Conservation (phyloP, 257 asterid genomes). For the Nicotiana otophora region DNA sequence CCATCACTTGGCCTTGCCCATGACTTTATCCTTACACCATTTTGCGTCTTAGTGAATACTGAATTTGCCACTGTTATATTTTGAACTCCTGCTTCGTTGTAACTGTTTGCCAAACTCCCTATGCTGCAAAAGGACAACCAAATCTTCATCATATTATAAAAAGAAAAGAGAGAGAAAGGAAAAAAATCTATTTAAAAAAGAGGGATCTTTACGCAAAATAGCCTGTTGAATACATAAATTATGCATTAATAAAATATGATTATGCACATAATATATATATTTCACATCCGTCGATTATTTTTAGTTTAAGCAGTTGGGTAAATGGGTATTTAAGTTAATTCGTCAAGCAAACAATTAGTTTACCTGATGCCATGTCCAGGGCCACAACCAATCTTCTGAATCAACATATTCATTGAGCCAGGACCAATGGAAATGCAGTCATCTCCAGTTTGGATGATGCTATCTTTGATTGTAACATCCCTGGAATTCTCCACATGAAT, state of each 20-base stretch:
- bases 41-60: conserved; percentile 1
- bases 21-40: conserved; percentile 1
- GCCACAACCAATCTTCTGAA: conserved; percentile 8
- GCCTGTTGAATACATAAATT: too few relatives aligned
- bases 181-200: too few relatives aligned
- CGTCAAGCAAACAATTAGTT: too few relatives aligned
- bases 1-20: conserved; percentile 7
- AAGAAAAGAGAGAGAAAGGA: too few relatives aligned
- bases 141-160: too few relatives aligned
- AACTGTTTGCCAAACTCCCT: not conserved
- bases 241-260: too few relatives aligned
- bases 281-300: too few relatives aligned
- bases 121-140: not conserved
- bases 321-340: too few relatives aligned
- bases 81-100: not conserved
- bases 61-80: conserved; percentile 8
- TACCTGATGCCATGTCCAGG: conserved; percentile 9
- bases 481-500: conserved; percentile 3
- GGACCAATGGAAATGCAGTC: not conserved
- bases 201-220: too few relatives aligned
- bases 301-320: too few relatives aligned
- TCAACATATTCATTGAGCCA: conserved; percentile 3
- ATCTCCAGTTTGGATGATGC: not conserved
- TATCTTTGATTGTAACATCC: not conserved
- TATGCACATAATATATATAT: too few relatives aligned